phyloP scores from a whole-genome alignment of 768 basidiomycete species.

The Postia placenta region DNA sequence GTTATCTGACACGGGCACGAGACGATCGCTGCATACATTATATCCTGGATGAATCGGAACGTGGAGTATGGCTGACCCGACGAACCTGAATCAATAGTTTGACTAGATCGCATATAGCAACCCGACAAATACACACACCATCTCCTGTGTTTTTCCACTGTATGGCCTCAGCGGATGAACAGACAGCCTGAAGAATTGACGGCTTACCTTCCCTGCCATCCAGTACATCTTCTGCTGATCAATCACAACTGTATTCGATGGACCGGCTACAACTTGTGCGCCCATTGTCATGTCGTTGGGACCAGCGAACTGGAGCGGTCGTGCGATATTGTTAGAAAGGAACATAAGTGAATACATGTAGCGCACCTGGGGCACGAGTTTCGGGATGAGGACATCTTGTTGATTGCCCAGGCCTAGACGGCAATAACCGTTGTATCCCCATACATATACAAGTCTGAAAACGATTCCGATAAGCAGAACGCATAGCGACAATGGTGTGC shows the following conservation, averaged over 20 bases:
- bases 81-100: too few relatives aligned
- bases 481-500: conserved; percentile 1
- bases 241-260: conserved; percentile 76
- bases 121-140: conserved; percentile 41
- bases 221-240: conserved; percentile 85
- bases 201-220: conserved; percentile 72
- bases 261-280: conserved; percentile 65
- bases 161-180: neutral
- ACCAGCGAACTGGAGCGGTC: conserved; percentile 56
- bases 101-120: too few relatives aligned
- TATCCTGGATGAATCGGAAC: conserved; percentile 82
- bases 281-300: conserved; percentile 60
- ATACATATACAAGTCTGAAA: conserved; percentile 69
- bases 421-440: conserved; percentile 91
- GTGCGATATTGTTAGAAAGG: neutral
- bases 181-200: neutral
- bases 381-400: conserved; percentile 74
- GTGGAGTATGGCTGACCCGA: conserved; percentile 83
- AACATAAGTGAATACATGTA: too few relatives aligned
- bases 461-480: neutral
- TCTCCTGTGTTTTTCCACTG: conserved; percentile 96
- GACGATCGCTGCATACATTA: conserved; percentile 54
- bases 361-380: conserved; percentile 69
- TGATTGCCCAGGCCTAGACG: conserved; percentile 86
- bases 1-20: neutral